Conservation (phyloP, 352 stramenopile genomes). For the Globisporangium takayamanum region DNA sequence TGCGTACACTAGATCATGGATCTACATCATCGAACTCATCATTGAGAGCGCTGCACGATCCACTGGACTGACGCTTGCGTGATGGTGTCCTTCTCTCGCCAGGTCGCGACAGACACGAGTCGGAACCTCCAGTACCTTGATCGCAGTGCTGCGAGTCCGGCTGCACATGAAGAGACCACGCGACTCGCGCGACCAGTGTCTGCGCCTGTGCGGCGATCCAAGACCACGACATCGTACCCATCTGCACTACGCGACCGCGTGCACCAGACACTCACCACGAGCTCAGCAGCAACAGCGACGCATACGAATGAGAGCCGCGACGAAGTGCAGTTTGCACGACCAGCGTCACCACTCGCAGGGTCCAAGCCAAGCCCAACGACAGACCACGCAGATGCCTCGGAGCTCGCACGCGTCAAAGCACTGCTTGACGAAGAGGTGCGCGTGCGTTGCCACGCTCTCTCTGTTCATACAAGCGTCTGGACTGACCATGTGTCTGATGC, state of each 20-base stretch:
- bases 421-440: constrained; percentile 31
- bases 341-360: background rate
- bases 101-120: constrained; percentile 43
- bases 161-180: background rate
- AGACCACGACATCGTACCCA: constrained; percentile 37
- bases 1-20: constrained; percentile 13
- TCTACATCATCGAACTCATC: no score
- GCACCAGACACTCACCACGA: constrained; percentile 17
- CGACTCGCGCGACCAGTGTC: constrained; percentile 40
- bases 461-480: background rate
- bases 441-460: background rate
- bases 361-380: background rate
- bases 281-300: background rate
- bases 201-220: constrained; percentile 55
- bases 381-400: background rate
- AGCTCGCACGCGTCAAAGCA: constrained; percentile 6
- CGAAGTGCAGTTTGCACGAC: constrained; percentile 10
- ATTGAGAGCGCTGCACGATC: background rate
- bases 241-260: constrained; percentile 46
- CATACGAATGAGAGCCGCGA: constrained; percentile 4
- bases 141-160: background rate
- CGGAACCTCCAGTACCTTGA: constrained; percentile 21
- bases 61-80: background rate
- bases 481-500: background rate
- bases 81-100: background rate